Conservation (phyloP, 352 stramenopile species). For the Phytopythium helicoides region DNA sequence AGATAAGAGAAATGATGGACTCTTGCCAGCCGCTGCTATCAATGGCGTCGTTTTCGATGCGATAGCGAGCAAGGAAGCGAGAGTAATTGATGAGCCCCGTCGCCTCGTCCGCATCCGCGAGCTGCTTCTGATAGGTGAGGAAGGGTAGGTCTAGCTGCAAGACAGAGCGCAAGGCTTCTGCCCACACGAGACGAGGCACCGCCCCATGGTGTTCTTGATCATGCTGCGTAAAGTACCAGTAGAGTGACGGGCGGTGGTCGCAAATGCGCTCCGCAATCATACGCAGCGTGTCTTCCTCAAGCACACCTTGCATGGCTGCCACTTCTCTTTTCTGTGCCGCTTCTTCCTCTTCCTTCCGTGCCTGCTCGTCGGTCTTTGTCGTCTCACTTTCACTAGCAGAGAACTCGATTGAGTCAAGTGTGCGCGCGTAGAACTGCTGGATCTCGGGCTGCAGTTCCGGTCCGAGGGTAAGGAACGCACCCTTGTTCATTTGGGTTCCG, state of each 20-base stretch:
- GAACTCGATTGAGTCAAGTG: conserved; percentile 76
- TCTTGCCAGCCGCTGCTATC: conserved; percentile 90
- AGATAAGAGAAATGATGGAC: conserved; percentile 89
- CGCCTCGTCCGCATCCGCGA: conserved; percentile 84
- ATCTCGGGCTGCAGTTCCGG: conserved; percentile 91
- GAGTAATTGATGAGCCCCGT: conserved; percentile 91
- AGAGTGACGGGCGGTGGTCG: conserved; percentile 90
- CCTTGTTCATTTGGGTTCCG: conserved; percentile 92
- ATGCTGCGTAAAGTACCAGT: conserved; percentile 94
- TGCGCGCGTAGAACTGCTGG: conserved; percentile 93
- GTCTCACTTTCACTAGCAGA: conserved; percentile 15
- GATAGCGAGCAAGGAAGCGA: conserved; percentile 91
- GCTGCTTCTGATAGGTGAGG: conserved; percentile 85
- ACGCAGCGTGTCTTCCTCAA: conserved; percentile 89
- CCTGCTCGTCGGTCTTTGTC: neutral
- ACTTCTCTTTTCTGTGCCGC: conserved; percentile 3
- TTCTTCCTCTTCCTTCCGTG: conserved; percentile 4
- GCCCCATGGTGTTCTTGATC: conserved; percentile 88
- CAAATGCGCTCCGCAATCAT: conserved; percentile 94
- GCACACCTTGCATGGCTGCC: conserved; percentile 67
- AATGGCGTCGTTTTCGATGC: conserved; percentile 87
- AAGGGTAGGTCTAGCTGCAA: conserved; percentile 91
- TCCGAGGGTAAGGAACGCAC: conserved; percentile 90
- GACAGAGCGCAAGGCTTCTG: conserved; percentile 90
- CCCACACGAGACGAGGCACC: conserved; percentile 87